phyloP scores from a whole-genome alignment of 1,284 basidiomycete species.

The Austroboletus olivaceoglutinosus region DNA sequence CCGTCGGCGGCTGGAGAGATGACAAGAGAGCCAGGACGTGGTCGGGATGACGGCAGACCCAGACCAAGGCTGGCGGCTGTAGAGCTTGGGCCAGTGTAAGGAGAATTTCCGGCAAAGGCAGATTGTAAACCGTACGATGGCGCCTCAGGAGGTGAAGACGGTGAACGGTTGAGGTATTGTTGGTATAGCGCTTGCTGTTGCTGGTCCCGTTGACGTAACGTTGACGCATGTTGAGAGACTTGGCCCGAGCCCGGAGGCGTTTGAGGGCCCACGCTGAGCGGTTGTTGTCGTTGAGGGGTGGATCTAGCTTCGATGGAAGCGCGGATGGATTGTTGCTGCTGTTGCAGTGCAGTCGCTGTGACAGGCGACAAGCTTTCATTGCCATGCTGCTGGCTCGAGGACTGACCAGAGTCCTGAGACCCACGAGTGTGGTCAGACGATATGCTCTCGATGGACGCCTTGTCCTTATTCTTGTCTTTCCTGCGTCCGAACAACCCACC shows the following conservation, averaged over 20 bases:
- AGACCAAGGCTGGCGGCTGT: slow-evolving; percentile 44
- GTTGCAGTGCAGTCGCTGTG: slow-evolving; percentile 51
- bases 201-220: slow-evolving; percentile 82
- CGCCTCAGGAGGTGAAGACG: slow-evolving; percentile 69
- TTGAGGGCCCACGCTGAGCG: slow-evolving; percentile 35
- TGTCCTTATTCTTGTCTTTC: slow-evolving; percentile 77
- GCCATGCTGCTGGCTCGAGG: slow-evolving; percentile 40
- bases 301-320: slow-evolving; percentile 27
- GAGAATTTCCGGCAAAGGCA: slow-evolving; percentile 49
- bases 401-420: slow-evolving; percentile 40
- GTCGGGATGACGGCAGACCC: slow-evolving; percentile 50
- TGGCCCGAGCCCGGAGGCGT: slow-evolving; percentile 34
- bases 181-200: slow-evolving; percentile 88
- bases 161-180: slow-evolving; percentile 81
- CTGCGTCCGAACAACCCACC: slow-evolving; percentile 71
- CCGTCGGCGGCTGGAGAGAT: slow-evolving; percentile 58
- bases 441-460: slow-evolving; percentile 46
- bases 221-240: slow-evolving; percentile 50
- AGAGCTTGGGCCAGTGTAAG: slow-evolving; percentile 39
- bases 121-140: slow-evolving; percentile 69
- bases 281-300: slow-evolving; percentile 28
- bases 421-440: slow-evolving; percentile 43
- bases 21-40: slow-evolving; percentile 73
- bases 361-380: slow-evolving; percentile 43
- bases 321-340: slow-evolving; percentile 44